Percentiles rank a stretch among this genome's conserved stretches.
Conservation (phyloP, 371 early-diverging fungal species). For the Funneliformis caledonium region DNA sequence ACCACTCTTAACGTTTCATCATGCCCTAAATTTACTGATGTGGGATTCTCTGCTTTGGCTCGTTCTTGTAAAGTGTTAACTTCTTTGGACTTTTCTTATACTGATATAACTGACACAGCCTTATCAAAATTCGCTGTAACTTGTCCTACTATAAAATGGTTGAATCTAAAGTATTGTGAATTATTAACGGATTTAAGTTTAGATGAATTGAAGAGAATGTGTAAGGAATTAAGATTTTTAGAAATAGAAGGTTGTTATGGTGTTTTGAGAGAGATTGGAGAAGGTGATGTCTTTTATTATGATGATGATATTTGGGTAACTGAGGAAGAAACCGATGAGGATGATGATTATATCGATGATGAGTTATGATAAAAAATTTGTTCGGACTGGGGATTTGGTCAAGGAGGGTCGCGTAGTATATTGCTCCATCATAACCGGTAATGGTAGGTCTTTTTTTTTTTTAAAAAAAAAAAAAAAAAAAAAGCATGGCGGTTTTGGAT, state of each 20-base stretch:
- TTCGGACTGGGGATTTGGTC: no score
- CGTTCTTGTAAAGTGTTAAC: background rate
- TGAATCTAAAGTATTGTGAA: slow-evolving; percentile 37
- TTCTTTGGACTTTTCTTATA: slow-evolving; percentile 27
- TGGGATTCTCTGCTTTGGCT: slow-evolving; percentile 14
- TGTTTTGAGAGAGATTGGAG: background rate
- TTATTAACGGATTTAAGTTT: slow-evolving; percentile 32
- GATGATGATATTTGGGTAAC: slow-evolving; percentile 3
- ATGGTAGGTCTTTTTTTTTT: no score
- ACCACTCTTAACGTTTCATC: slow-evolving; percentile 15
- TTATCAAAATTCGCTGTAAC: slow-evolving; percentile 22
- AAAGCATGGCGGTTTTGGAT: no score
- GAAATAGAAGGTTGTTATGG: slow-evolving; percentile 21
- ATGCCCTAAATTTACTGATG: slow-evolving; percentile 27
- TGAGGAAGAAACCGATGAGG: background rate
- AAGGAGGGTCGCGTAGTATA: no score
- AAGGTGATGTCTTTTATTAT: background rate
- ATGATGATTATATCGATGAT: background rate
- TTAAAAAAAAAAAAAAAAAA: no score
- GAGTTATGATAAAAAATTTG: background rate
- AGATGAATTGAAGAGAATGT: slow-evolving; percentile 5
- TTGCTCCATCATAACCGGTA: no score
- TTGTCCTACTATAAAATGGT: slow-evolving; percentile 34
- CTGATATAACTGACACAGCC: slow-evolving; percentile 28
- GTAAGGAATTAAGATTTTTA: slow-evolving; percentile 19